Evolutionary conservation across 495 filamentous ascomycete species (phyloP).

Genomic region (Wilcoxina mikolae): DNA sequence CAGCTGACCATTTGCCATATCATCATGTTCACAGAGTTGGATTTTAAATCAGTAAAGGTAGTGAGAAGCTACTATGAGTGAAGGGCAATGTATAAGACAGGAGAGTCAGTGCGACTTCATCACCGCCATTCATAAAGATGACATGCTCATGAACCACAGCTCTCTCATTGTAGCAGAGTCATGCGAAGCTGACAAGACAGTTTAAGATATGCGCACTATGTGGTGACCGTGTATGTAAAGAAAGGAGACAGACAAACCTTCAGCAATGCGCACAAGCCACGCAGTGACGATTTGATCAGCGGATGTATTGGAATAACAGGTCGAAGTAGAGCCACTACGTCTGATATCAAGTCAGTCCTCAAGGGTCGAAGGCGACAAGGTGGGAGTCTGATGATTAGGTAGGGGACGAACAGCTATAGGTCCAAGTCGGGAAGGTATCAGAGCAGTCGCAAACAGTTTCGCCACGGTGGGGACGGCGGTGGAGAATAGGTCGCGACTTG

Average conservation of each 20-base stretch:
- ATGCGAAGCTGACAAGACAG: background rate
- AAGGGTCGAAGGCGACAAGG: background rate
- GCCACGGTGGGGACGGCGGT: constrained; percentile 13
- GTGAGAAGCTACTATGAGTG: background rate
- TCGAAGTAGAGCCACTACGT: constrained; percentile 19
- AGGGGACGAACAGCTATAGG: constrained; percentile 14
- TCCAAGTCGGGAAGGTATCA: background rate
- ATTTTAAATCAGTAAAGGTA: background rate
- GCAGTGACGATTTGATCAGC: background rate
- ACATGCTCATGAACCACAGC: background rate
- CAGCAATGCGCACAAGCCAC: background rate
- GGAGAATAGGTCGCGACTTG: constrained; percentile 9
- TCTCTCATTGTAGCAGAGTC: background rate
- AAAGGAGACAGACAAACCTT: constrained; percentile 5
- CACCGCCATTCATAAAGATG: background rate
- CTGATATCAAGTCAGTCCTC: background rate
- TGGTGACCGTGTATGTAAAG: background rate
- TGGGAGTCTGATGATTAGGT: background rate
- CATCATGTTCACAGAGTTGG: background rate
- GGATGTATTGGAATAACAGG: constrained; percentile 16
- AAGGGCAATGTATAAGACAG: background rate
- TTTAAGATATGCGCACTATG: background rate
- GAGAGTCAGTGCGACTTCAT: background rate
- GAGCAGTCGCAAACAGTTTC: constrained; percentile 18
- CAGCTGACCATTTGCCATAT: background rate